Evolutionary conservation across 768 basidiomycete genomes (phyloP).

Genomic region (Mycena kentingensis): DNA sequence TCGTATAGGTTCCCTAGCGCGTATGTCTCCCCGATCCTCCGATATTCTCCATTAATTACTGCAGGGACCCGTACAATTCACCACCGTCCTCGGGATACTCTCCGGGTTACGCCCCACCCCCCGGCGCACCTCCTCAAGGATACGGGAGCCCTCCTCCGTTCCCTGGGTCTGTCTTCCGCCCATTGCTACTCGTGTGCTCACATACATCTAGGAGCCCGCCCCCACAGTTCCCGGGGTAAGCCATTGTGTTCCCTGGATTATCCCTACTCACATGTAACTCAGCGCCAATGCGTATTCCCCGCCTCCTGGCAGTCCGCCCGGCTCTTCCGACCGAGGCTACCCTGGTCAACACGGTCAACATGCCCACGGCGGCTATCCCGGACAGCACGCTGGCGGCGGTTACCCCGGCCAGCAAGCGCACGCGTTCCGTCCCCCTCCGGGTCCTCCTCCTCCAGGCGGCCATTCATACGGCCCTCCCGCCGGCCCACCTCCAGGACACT

Average conservation of each 20-base stretch:
- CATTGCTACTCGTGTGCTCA: not conserved
- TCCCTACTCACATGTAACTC: slow-evolving; percentile 8
- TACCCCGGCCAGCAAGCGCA: no score
- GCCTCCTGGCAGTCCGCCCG: no score
- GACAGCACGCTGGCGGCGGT: no score
- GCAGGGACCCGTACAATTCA: slow-evolving; percentile 15
- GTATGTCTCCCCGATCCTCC: not conserved
- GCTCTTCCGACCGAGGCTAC: no score
- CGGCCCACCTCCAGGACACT: slow-evolving; percentile 32
- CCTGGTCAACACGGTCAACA: slow-evolving; percentile 7
- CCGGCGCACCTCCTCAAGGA: slow-evolving; percentile 19
- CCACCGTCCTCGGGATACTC: slow-evolving; percentile 33
- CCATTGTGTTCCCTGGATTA: not conserved
- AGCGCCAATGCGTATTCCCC: no score
- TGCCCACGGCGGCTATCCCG: no score
- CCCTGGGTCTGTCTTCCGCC: not conserved
- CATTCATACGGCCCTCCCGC: slow-evolving; percentile 33
- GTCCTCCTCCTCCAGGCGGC: not conserved
- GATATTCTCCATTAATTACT: not conserved
- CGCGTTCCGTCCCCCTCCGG: no score
- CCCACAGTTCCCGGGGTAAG: slow-evolving; percentile 14
- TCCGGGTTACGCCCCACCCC: slow-evolving; percentile 42
- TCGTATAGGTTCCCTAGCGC: not conserved
- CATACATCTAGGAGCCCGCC: not conserved
- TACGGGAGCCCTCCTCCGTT: not conserved